These are phyloP conservation scores for Helminthosporium solani DNA, from an alignment of 2,329 filamentous ascomycete species.

Conservation along the genomic window DNA sequence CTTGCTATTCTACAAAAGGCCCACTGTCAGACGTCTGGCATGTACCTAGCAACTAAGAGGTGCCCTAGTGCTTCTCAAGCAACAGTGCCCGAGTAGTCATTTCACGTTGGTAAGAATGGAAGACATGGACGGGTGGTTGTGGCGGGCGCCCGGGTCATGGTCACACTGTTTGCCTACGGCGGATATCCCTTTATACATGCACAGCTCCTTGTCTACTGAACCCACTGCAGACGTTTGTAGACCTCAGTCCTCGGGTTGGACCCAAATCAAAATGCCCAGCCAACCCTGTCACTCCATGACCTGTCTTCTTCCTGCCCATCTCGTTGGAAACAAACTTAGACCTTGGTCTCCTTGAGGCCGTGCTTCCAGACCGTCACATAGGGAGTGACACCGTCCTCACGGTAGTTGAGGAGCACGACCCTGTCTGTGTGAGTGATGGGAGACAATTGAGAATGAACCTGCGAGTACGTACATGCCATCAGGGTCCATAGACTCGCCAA, in stretches of 20 bases:
- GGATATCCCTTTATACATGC: slow-evolving; percentile 40
- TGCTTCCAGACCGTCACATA: slow-evolving; percentile 95
- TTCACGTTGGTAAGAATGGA: too few relatives aligned
- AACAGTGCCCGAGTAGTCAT: too few relatives aligned
- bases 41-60: too few relatives aligned
- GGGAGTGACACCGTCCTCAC: slow-evolving; percentile 90
- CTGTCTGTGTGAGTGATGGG: slow-evolving; percentile 46
- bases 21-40: too few relatives aligned
- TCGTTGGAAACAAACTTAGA: slow-evolving; percentile 56
- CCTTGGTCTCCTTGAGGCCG: slow-evolving; percentile 85
- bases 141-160: slow-evolving; percentile 30
- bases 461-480: slow-evolving; percentile 79
- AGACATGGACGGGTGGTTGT: too few relatives aligned
- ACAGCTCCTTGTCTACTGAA: background rate
- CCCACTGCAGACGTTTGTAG: background rate
- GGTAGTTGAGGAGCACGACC: slow-evolving; percentile 94
- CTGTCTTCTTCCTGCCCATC: background rate
- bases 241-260: background rate
- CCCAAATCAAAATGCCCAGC: slow-evolving; percentile 20
- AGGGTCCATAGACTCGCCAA: slow-evolving; percentile 87
- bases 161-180: slow-evolving; percentile 34
- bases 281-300: slow-evolving; percentile 15
- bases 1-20: too few relatives aligned
- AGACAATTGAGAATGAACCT: background rate
- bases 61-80: too few relatives aligned